Percentiles rank a stretch among this genome's conserved stretches.
Evolutionary conservation across 129 eudicot species (phyloP).

Genomic region (Arctium minus): DNA sequence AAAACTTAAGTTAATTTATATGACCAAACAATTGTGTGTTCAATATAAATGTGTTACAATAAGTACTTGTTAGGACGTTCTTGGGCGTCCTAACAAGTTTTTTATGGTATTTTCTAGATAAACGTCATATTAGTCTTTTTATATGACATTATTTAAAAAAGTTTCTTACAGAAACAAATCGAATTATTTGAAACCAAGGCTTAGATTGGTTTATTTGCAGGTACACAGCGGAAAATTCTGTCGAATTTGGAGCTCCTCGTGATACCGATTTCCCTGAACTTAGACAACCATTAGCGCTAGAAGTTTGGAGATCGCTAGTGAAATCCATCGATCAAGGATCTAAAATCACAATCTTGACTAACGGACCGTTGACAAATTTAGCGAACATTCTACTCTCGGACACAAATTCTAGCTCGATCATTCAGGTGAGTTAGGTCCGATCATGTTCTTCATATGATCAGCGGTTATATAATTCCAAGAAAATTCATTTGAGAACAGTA

Average conservation of each 20-base stretch:
- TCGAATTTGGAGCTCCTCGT: slow-evolving; percentile 69
- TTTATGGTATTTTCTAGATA: not conserved
- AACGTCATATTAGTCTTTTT: not conserved
- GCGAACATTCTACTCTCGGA: slow-evolving; percentile 63
- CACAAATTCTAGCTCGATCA: slow-evolving; percentile 38
- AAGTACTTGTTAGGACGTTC: not conserved
- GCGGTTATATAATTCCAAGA: not conserved
- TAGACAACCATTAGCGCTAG: slow-evolving; percentile 63
- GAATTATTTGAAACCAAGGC: not conserved
- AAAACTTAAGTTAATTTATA: not conserved
- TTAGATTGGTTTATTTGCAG: slow-evolving; percentile 29
- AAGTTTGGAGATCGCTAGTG: slow-evolving; percentile 62
- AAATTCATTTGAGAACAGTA: not conserved
- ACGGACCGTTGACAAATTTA: slow-evolving; percentile 80
- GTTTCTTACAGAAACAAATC: not conserved
- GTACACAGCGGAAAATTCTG: slow-evolving; percentile 72
- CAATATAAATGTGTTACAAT: not conserved
- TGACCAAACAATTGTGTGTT: not conserved
- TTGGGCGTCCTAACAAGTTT: not conserved
- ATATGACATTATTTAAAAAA: not conserved
- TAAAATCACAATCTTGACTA: slow-evolving; percentile 59
- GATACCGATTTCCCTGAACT: slow-evolving; percentile 73
- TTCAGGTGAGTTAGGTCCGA: slow-evolving; percentile 47
- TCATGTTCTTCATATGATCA: not conserved
- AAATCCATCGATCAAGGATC: slow-evolving; percentile 45